A percentile compares a stretch with the other conserved stretches of the same genome.
These are phyloP conservation scores for Aspergillus carlsbadensis DNA, from an alignment of 495 filamentous ascomycete species.

Conservation along the genomic window DNA sequence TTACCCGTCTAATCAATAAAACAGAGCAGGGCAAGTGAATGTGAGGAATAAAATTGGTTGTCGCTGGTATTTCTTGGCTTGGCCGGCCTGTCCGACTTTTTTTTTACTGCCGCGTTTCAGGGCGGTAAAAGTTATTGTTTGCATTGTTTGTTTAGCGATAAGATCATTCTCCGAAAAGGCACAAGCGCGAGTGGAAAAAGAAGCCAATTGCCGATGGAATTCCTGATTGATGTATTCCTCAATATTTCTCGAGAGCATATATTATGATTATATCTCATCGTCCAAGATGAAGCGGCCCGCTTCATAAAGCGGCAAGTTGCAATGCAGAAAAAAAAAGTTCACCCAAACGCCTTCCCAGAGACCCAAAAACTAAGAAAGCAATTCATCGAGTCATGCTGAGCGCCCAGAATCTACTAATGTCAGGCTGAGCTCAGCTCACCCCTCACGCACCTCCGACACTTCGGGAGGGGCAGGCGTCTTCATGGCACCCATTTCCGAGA, in stretches of 20 bases:
- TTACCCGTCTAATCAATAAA: slow-evolving; percentile 6
- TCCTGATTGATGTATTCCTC: neutral
- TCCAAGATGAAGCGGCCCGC: slow-evolving; percentile 1
- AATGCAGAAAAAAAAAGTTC: neutral
- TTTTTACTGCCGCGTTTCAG: slow-evolving; percentile 6
- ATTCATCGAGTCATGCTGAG: slow-evolving; percentile 5
- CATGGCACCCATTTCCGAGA: slow-evolving; percentile 65
- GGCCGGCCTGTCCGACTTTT: slow-evolving; percentile 6
- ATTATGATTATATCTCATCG: slow-evolving; percentile 5
- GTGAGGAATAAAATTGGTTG: neutral
- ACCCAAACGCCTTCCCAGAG: neutral
- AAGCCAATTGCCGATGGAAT: neutral
- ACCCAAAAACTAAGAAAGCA: neutral
- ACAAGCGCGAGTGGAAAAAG: neutral
- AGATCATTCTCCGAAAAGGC: neutral
- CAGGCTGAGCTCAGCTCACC: slow-evolving; percentile 18
- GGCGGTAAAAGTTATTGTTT: slow-evolving; percentile 2
- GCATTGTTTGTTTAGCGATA: slow-evolving; percentile 1
- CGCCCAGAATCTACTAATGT: neutral
- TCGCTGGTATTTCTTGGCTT: neutral
- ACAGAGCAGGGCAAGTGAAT: neutral
- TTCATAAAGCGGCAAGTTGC: slow-evolving; percentile 2
- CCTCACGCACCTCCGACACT: slow-evolving; percentile 28
- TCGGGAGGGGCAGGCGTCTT: slow-evolving; percentile 29
- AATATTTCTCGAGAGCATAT: neutral